Conservation (phyloP, 2,329 filamentous ascomycete species). For the Didymellaceae sp. region DNA sequence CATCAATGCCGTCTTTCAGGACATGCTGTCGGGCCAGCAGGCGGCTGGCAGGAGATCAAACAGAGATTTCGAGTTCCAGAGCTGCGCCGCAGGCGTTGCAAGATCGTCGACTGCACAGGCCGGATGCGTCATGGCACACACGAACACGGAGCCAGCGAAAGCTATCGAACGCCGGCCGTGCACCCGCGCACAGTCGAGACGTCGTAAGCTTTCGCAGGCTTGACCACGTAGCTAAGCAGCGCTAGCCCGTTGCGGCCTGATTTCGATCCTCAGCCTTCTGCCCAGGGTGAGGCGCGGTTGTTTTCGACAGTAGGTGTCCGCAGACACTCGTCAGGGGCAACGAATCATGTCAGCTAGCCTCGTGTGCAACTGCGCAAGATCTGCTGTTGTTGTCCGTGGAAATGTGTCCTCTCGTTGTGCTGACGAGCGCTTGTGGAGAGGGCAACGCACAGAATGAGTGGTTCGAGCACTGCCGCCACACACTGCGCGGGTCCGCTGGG, state of each 20-base stretch:
- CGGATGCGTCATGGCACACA: constrained; percentile 42
- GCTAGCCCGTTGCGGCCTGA: constrained; percentile 29
- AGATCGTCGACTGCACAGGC: constrained; percentile 39
- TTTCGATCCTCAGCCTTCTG: constrained; percentile 32
- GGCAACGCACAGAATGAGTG: constrained; percentile 19
- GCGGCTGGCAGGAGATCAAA: constrained; percentile 22
- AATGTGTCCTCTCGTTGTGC: constrained; percentile 28
- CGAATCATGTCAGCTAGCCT: constrained; percentile 19
- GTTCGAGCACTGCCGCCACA: constrained; percentile 22
- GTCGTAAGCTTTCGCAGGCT: constrained; percentile 42
- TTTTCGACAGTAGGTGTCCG: constrained; percentile 23
- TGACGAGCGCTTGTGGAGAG: constrained; percentile 32
- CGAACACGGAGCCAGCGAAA: constrained; percentile 35
- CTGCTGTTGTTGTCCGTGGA: constrained; percentile 20
- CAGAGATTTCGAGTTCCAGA: constrained; percentile 32
- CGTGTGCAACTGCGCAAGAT: constrained; percentile 22
- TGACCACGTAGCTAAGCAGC: constrained; percentile 15
- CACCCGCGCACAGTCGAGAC: constrained; percentile 35
- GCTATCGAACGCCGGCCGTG: constrained; percentile 47
- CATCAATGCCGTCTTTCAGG: constrained; percentile 27
- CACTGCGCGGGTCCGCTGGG: constrained; percentile 16
- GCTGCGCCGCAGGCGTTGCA: constrained; percentile 37
- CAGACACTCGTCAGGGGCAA: constrained; percentile 16
- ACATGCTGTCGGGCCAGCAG: constrained; percentile 33
- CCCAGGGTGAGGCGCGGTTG: constrained; percentile 37